phyloP scores from a whole-genome alignment of 805 yeast genomes.

The Wickerhamiella shivajii region DNA sequence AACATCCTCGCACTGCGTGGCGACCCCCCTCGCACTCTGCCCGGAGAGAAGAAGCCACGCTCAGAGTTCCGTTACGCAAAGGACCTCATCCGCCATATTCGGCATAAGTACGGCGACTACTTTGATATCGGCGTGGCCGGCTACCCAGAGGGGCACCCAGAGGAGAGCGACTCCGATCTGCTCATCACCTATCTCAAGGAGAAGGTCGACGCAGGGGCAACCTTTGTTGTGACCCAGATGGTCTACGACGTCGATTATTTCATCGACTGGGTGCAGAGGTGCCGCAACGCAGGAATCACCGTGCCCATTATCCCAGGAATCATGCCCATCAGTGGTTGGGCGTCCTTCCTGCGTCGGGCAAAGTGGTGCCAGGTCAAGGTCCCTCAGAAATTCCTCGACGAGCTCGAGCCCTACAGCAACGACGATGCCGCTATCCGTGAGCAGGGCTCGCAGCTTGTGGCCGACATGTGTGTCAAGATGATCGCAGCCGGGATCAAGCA shows the following conservation, averaged over 20 bases:
- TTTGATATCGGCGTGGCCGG: conserved; percentile 95
- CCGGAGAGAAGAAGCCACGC: conserved; percentile 19
- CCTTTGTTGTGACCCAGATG: conserved; percentile 91
- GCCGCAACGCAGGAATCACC: conserved; percentile 57
- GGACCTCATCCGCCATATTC: conserved; percentile 70
- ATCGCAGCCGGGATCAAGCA: conserved; percentile 63
- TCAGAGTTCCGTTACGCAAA: conserved; percentile 63
- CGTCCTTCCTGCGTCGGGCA: conserved; percentile 84
- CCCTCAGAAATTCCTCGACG: conserved; percentile 57
- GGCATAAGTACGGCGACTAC: conserved; percentile 65
- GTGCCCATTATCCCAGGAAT: conserved; percentile 94
- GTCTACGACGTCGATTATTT: conserved; percentile 85
- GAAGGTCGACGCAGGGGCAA: conserved; percentile 88
- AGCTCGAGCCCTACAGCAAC: conserved; percentile 68
- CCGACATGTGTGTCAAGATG: conserved; percentile 66
- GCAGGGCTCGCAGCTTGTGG: conserved; percentile 66
- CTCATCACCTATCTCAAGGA: conserved; percentile 57
- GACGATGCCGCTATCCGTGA: conserved; percentile 82
- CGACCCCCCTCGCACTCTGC: conserved; percentile 67
- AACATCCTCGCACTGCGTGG: conserved; percentile 91
- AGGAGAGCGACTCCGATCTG: conserved; percentile 43
- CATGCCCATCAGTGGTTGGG: conserved; percentile 96
- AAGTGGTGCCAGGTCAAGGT: conserved; percentile 80
- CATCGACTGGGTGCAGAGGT: conserved; percentile 60
- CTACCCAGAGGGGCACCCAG: conserved; percentile 96